Conservation (phyloP, 78 protist species). For the Dictyostelium citrinum region DNA sequence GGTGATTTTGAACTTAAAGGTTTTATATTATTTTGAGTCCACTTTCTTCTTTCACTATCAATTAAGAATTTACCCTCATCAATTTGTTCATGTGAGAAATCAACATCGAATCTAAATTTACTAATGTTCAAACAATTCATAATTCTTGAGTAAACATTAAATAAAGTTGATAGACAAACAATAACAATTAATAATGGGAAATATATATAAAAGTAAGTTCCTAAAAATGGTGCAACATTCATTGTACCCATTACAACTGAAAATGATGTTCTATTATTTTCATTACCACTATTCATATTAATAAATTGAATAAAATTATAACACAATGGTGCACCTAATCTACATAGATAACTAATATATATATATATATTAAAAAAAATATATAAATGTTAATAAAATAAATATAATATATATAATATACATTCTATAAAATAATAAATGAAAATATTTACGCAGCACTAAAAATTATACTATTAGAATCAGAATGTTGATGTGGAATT, state of each 20-base stretch:
- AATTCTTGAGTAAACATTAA: slow-evolving; percentile 62
- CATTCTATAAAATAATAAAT: background rate
- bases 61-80: slow-evolving; percentile 60
- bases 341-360: slow-evolving; percentile 44
- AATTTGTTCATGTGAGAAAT: slow-evolving; percentile 54
- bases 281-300: background rate
- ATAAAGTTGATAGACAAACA: slow-evolving; percentile 49
- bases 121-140: slow-evolving; percentile 30
- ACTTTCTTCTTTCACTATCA: slow-evolving; percentile 18
- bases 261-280: slow-evolving; percentile 14
- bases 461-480: slow-evolving; percentile 59
- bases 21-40: slow-evolving; percentile 9
- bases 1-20: background rate
- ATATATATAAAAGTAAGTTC: slow-evolving; percentile 58
- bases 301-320: slow-evolving; percentile 60
- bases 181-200: slow-evolving; percentile 79
- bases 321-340: slow-evolving; percentile 78
- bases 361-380: background rate
- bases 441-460: slow-evolving; percentile 56
- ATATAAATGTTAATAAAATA: no score
- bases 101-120: slow-evolving; percentile 56
- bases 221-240: slow-evolving; percentile 59
- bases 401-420: no score
- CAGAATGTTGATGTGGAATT: slow-evolving; percentile 71
- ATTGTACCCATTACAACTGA: slow-evolving; percentile 51